Evolutionary conservation across 768 basidiomycete species (phyloP), one percentile per base, ranked within the genome.

Genomic region (Agrocybe pediades): DNA sequence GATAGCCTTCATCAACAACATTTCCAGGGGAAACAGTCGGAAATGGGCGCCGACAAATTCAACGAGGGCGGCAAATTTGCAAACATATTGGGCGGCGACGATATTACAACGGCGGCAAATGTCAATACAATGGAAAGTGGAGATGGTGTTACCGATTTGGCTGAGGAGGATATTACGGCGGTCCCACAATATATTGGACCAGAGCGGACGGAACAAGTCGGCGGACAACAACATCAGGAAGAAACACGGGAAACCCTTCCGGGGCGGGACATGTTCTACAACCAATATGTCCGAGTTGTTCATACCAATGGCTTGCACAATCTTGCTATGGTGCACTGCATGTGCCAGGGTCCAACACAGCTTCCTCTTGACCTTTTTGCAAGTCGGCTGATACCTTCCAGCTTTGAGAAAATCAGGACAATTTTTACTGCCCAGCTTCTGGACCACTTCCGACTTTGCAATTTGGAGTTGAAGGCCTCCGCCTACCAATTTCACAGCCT

Each of bases 401-500:
- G 44, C 29, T 53, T 53, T 36, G 0, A 46, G 9, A 13, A 27
- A 9, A 46, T 47, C 24, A 3, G 23, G 19, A 53, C 51, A 2
- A 9, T 52, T 9, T 52, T 52, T 39, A 21, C 25, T 1, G 41
- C n/a, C 3, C 27, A 52, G n/a, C 6, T 41, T 6, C 43, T 53
- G 8, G 51, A 53, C n/a, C 8, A 9, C n/a, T 53, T 53, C 24
- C 33, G 51, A 3, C 30, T 53, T 11, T 40, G 27, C 9, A 53
- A 53, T 23, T 24, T 44, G 11, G 51, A 52, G 25, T 19, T 52
- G 19, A 44, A 52, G 13, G 51, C 53, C 5, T 48, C 46, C 3
- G 53, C 53, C 2, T 54, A 53, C 23, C 51, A 46, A 25, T 53
- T 53, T 25, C 46, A 53, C 19, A 26, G 36, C 5, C 19, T 53